phyloP scores from a whole-genome alignment of 208 protist species.

The Naegleria fowleri region DNA sequence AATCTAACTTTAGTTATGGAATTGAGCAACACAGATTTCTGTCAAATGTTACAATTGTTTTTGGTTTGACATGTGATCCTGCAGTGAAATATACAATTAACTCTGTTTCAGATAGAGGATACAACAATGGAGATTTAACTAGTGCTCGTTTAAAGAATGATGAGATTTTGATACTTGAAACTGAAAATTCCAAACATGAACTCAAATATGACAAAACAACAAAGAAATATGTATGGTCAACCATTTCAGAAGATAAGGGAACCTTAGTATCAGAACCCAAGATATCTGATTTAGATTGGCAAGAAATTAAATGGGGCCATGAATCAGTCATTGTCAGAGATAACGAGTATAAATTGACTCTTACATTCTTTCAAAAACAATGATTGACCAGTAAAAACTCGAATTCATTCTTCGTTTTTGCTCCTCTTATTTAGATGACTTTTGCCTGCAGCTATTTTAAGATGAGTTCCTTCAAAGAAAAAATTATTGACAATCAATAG shows the following conservation, averaged over 20 bases:
- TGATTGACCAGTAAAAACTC: no score
- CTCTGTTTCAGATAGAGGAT: conserved; percentile 17
- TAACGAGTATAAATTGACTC: not conserved
- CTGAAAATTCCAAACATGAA: not conserved
- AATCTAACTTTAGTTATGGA: not conserved
- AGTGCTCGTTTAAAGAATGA: not conserved
- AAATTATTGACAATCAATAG: no score
- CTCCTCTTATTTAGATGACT: no score
- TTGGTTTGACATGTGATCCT: not conserved
- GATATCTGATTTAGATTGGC: not conserved
- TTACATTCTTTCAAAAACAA: not conserved
- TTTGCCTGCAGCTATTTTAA: no score
- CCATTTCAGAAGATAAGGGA: not conserved
- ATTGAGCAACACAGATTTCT: conserved; percentile 17
- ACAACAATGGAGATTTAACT: not conserved
- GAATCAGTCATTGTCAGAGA: not conserved
- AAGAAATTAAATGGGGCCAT: conserved; percentile 14
- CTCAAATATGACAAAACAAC: not conserved
- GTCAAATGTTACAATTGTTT: conserved; percentile 24
- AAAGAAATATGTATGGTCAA: not conserved
- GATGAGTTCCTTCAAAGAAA: no score
- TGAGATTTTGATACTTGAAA: not conserved
- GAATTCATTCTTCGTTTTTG: no score
- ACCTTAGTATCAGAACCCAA: not conserved
- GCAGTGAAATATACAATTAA: conserved; percentile 11